Conservation (phyloP, 352 stramenopile species). For the Pythium apleroticum region DNA sequence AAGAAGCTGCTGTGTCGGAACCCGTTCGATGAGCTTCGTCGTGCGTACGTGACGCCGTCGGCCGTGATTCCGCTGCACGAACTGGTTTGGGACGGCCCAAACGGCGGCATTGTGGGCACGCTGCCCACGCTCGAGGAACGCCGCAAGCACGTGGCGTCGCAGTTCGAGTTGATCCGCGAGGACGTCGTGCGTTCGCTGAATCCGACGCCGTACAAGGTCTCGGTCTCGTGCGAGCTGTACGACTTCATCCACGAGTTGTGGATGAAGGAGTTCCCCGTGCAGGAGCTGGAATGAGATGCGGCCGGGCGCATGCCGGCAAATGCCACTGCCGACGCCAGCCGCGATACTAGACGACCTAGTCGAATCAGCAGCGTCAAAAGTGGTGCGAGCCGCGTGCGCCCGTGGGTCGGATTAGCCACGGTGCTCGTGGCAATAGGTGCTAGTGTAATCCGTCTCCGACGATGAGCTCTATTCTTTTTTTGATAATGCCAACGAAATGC, state of each 20-base stretch:
- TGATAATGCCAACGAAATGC: conserved; percentile 7
- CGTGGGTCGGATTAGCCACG: conserved; percentile 12
- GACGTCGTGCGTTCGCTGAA: conserved; percentile 96
- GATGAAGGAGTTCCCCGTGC: conserved; percentile 89
- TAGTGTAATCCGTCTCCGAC: conserved; percentile 26
- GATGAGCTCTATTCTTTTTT: conserved; percentile 22
- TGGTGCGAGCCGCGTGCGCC: conserved; percentile 6
- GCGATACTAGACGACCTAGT: not conserved
- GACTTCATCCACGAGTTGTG: conserved; percentile 97
- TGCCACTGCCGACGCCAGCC: not conserved
- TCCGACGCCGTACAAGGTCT: conserved; percentile 95
- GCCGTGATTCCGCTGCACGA: conserved; percentile 88
- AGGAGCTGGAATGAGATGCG: conserved; percentile 68
- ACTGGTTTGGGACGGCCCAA: conserved; percentile 90
- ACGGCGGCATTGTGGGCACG: conserved; percentile 63
- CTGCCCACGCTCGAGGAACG: conserved; percentile 78
- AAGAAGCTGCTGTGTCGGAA: conserved; percentile 94
- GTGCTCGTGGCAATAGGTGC: conserved; percentile 26
- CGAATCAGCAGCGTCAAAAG: conserved; percentile 4
- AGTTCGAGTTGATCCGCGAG: conserved; percentile 93
- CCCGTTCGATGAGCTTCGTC: conserved; percentile 95
- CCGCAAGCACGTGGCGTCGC: conserved; percentile 85
- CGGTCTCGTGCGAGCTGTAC: conserved; percentile 80
- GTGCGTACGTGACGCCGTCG: conserved; percentile 92
- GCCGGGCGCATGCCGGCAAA: not conserved